Evolutionary conservation across 1,284 basidiomycete genomes (phyloP), one percentile per base, ranked within the genome.

Genomic region (Tremellales sp.): DNA sequence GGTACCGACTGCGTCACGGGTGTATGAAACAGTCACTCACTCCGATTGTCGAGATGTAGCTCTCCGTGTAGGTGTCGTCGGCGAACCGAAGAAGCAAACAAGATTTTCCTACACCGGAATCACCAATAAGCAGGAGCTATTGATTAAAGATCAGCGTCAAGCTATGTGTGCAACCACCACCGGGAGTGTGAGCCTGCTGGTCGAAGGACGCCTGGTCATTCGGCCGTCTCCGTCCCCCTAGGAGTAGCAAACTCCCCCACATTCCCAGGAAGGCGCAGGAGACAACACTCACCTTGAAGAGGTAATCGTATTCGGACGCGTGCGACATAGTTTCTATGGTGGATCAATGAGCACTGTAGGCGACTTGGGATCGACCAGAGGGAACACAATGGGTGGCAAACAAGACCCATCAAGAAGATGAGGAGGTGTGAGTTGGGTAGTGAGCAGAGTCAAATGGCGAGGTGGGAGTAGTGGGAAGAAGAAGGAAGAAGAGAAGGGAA

Each of bases 21-120:
- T 18, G 34, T 36, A 16, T 10, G 24, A 48, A 27, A 24, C 14
- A 31, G 27, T 16, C 13, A 66, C 71, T 62, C 49, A 74, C 91
- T 58, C 94, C 94, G 74, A 98, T 98, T 25, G 94, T 98, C 57
- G 87, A 91, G 74, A 98, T 97, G 77, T 97, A 98, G 68, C 87
- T 92, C 75, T 97, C 93, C 47, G 95, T 98, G 80, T 97, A 99
- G 50, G 94, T 94, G 74, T 99, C 95, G 76, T 99, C 95, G 64
- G 93, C 94, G 73, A 99, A 99, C 71, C 95, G 91, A 50, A 98
- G 82, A 48, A 98, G 83, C 52, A 99, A 79, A 79, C 95, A 98
- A 40, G 94, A 97, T 84, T 98, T 78, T 53, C 94, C 94, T 62
- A 97, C 94, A 77, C 95, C 94, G 60, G 94, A 97, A 79, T 80